Base-by-base conservation (phyloP, 2,329 filamentous ascomycete genomes). In the Xylariomycetidae sp. region DNA sequence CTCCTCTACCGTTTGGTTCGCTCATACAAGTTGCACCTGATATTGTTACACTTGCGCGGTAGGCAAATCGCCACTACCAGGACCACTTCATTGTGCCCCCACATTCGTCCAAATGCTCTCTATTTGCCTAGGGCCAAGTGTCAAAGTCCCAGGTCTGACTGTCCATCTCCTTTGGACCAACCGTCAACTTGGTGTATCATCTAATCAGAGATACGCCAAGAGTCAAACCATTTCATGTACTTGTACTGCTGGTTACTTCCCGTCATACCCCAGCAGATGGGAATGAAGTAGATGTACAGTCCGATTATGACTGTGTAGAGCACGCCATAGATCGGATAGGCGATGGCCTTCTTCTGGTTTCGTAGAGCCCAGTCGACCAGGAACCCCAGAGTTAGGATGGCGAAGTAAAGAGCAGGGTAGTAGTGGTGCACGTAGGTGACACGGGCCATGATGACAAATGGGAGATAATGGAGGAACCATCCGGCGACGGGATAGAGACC, bases 351-450 rank as follows among this genome's bases (percentile, higher is more conserved):
- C 47, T 70, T 72, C 44, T 85, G 67, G 50, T 74, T 79, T 45
- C 80, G 74, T 29, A 87, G 76, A 43, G 81, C 69, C 81, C 86
- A 96, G 60, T 96, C 88, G 35, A 85, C 65, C 47, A 88, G 74
- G 72, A 98, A 98, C 34, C 89, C 90, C 42, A 89, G 78, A 12
- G 76, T 78, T 28, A 98, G 69, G 46, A 98, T 95, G 50, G 92
- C 89, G 60, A 96, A 98, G 70, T 96, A 98, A 9, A 98, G 76
- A 8, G 92, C 92, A 9, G 92, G 92, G 62, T 96, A 98, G 71
- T 98, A 98, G 68, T 98, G 92, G 62, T 98, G 92, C 34, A 98
- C 92, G 55, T 98, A 98, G 12, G 92, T 98, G 40, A 98, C 92
- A 72, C 92, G 86, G 9, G 88, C 92, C 93, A 98, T 98, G 55